A percentile compares a stretch with the other conserved stretches of the same genome.
Evolutionary conservation across 2,329 filamentous ascomycete species (phyloP).

Genomic region (Paraphaeosphaeria sporulosa): DNA sequence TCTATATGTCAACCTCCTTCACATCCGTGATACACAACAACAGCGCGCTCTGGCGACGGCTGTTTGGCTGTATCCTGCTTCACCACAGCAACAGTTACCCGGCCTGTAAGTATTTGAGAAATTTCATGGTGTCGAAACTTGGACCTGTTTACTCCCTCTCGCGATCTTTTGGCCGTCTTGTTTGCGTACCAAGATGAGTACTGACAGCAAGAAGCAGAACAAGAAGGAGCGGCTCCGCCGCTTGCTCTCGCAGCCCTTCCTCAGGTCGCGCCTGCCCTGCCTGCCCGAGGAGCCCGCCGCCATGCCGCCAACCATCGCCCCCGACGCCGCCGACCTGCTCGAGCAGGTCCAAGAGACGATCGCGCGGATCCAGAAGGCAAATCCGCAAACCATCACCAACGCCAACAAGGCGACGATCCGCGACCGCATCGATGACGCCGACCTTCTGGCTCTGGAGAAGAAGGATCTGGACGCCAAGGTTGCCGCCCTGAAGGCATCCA

Average conservation of each 20-base stretch:
- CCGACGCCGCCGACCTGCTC: constrained; percentile 11
- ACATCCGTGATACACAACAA: background rate
- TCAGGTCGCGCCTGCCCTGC: background rate
- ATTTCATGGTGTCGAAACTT: background rate
- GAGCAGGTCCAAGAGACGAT: constrained; percentile 25
- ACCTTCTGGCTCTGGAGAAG: constrained; percentile 18
- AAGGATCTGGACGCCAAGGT: constrained; percentile 19
- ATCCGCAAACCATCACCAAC: constrained; percentile 9
- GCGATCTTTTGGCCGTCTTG: background rate
- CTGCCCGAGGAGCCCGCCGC: too few species aligned
- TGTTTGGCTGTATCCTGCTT: background rate
- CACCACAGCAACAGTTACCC: constrained; percentile 5
- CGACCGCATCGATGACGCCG: background rate
- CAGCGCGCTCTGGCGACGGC: too few species aligned
- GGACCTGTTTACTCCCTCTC: background rate
- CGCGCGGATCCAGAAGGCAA: background rate
- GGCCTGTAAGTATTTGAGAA: background rate
- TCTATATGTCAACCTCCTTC: background rate
- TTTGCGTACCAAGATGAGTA: background rate
- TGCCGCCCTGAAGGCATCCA: constrained; percentile 17
- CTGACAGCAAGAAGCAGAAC: background rate
- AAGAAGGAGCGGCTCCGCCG: background rate
- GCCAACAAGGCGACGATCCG: constrained; percentile 11
- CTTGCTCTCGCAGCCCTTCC: background rate
- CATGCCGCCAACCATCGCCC: background rate